Conservation (phyloP, 768 basidiomycete species). For the Ramaria sp. region DNA sequence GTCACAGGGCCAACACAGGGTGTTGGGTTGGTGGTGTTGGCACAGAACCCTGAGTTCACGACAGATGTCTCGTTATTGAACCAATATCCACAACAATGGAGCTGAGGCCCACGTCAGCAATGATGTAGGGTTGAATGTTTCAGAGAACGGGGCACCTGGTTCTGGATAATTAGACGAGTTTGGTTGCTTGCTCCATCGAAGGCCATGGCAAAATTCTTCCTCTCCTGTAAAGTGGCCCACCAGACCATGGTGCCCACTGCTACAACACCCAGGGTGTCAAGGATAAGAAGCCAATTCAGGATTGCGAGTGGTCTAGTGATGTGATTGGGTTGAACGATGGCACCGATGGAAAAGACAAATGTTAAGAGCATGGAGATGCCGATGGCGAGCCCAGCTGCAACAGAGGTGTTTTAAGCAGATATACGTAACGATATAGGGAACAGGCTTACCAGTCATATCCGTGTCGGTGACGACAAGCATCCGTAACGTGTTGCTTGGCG, state of each 20-base stretch:
- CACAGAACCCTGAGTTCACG: slow-evolving; percentile 24
- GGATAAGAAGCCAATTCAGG: slow-evolving; percentile 65
- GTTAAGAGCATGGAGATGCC: slow-evolving; percentile 59
- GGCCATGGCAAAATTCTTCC: slow-evolving; percentile 48
- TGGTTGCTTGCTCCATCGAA: slow-evolving; percentile 41
- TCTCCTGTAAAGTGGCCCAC: slow-evolving; percentile 70
- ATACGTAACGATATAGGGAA: background rate
- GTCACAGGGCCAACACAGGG: slow-evolving; percentile 65
- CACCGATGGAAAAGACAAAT: slow-evolving; percentile 58
- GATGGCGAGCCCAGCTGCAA: slow-evolving; percentile 55
- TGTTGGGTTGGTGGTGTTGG: slow-evolving; percentile 28
- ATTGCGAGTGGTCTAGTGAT: slow-evolving; percentile 59
- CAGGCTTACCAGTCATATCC: slow-evolving; percentile 49
- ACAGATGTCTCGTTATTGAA: slow-evolving; percentile 58
- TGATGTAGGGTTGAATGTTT: slow-evolving; percentile 1
- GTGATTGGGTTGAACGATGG: slow-evolving; percentile 60
- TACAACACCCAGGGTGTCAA: slow-evolving; percentile 49
- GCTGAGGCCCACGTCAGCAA: slow-evolving; percentile 29
- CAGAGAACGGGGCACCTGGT: slow-evolving; percentile 35
- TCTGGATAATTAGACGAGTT: slow-evolving; percentile 62
- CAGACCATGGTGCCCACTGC: slow-evolving; percentile 66
- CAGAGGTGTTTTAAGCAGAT: slow-evolving; percentile 10
- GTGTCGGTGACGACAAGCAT: slow-evolving; percentile 54
- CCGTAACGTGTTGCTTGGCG: slow-evolving; percentile 47
- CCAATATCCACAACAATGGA: slow-evolving; percentile 75